Conservation (phyloP, 1,284 basidiomycete genomes). For the Entoloma clypeatum region DNA sequence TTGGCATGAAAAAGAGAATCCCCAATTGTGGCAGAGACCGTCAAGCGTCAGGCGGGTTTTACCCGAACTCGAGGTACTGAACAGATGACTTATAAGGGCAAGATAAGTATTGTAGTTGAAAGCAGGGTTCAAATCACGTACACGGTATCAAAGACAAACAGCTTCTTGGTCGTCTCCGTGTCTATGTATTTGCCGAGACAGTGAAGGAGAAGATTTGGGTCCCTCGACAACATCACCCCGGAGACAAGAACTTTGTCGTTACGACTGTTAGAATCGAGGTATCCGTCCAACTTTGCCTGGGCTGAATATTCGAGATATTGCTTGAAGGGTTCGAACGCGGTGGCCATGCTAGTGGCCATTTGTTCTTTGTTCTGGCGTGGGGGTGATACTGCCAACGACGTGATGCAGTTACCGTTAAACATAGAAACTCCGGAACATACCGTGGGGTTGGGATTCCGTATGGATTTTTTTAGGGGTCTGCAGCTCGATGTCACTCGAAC, state of each 20-base stretch:
- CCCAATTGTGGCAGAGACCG: background rate
- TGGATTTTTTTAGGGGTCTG: conserved; percentile 2
- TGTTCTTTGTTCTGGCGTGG: conserved; percentile 2
- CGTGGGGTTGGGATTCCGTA: background rate
- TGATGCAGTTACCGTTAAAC: conserved; percentile 4
- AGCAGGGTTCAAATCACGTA: conserved; percentile 3
- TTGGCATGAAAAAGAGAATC: conserved; percentile 1
- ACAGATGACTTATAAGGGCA: background rate
- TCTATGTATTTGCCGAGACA: conserved; percentile 5
- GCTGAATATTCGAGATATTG: conserved; percentile 4
- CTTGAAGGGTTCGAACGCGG: conserved; percentile 1
- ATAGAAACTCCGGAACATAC: conserved; percentile 2
- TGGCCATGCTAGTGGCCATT: conserved; percentile 5
- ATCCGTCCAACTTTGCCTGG: conserved; percentile 5
- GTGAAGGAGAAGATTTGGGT: conserved; percentile 6
- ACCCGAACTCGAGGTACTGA: conserved; percentile 1
- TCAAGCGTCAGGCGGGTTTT: conserved; percentile 1
- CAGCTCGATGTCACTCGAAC: conserved; percentile 2
- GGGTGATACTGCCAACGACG: conserved; percentile 5
- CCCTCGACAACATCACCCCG: background rate
- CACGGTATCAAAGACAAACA: conserved; percentile 5
- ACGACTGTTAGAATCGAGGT: conserved; percentile 6
- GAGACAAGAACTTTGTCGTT: conserved; percentile 4
- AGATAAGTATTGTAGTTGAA: conserved; percentile 5
- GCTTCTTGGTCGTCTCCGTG: conserved; percentile 2